A percentile compares a stretch with the other conserved stretches of the same genome.
Evolutionary conservation across 768 basidiomycete genomes (phyloP).

Genomic region (Kwoniella dejecticola): DNA sequence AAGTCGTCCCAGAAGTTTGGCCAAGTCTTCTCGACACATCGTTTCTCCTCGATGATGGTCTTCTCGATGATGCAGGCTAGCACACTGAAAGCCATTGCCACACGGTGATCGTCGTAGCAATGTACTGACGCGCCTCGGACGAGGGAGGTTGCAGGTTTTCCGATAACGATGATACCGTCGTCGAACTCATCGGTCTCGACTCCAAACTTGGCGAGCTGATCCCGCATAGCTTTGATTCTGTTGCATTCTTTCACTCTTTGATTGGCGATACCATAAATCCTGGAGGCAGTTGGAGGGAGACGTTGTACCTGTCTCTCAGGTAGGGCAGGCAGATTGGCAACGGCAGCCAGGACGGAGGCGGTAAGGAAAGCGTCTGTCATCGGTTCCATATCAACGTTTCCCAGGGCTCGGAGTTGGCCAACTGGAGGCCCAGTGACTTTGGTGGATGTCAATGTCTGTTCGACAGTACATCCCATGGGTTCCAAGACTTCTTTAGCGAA

Average conservation of each 20-base stretch:
- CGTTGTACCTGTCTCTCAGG: slow-evolving; percentile 45
- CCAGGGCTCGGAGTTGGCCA: slow-evolving; percentile 77
- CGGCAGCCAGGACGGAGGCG: slow-evolving; percentile 86
- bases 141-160: slow-evolving; percentile 68
- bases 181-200: slow-evolving; percentile 87
- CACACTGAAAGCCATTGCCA: slow-evolving; percentile 97
- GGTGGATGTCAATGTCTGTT: slow-evolving; percentile 83
- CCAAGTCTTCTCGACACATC: slow-evolving; percentile 99
- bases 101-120: slow-evolving; percentile 98
- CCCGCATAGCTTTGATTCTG: slow-evolving; percentile 93
- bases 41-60: slow-evolving; percentile 89
- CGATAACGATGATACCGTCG: slow-evolving; percentile 88
- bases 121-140: slow-evolving; percentile 75
- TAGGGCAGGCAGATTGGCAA: slow-evolving; percentile 62
- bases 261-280: slow-evolving; percentile 93
- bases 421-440: slow-evolving; percentile 87
- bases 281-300: slow-evolving; percentile 61
- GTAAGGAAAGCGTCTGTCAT: slow-evolving; percentile 99
- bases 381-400: slow-evolving; percentile 94
- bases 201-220: slow-evolving; percentile 93
- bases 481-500: slow-evolving; percentile 92
- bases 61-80: slow-evolving; percentile 71
- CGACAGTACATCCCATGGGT: slow-evolving; percentile 90
- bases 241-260: slow-evolving; percentile 99
- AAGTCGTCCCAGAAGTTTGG: slow-evolving; percentile 99